phyloP scores from a whole-genome alignment of 441 rosid genomes.

The Flueggea neowawraea region DNA sequence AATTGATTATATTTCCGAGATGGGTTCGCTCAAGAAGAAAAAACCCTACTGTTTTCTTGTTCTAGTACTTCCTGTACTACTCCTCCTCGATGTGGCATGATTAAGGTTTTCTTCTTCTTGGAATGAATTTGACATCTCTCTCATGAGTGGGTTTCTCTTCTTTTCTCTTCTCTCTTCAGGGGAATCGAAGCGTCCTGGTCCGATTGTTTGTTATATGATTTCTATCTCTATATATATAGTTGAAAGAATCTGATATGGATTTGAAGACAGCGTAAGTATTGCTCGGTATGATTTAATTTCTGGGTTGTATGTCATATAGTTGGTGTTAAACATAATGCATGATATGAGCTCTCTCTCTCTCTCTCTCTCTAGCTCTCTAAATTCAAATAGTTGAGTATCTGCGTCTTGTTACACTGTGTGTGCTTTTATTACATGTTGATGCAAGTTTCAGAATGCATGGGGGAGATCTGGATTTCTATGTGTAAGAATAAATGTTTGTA shows the following conservation, averaged over 20 bases:
- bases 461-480: background rate
- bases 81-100: background rate
- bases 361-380: background rate
- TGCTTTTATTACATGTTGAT: background rate
- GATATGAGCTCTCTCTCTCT: no score
- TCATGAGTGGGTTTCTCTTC: background rate
- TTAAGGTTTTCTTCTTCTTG: background rate
- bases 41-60: background rate
- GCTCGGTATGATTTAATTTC: no score
- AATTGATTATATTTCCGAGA: background rate
- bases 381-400: background rate
- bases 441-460: background rate
- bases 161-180: background rate
- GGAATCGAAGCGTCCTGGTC: conserved; percentile 3
- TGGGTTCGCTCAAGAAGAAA: background rate
- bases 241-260: background rate
- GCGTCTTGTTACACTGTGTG: background rate
- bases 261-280: background rate
- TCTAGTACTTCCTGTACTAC: background rate
- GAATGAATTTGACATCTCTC: background rate
- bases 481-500: background rate
- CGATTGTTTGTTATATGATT: background rate
- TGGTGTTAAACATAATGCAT: no score
- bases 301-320: no score
- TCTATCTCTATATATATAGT: background rate